These are phyloP conservation scores for Cercospora zeina DNA, from an alignment of 2,329 filamentous ascomycete genomes.

Conservation along the genomic window DNA sequence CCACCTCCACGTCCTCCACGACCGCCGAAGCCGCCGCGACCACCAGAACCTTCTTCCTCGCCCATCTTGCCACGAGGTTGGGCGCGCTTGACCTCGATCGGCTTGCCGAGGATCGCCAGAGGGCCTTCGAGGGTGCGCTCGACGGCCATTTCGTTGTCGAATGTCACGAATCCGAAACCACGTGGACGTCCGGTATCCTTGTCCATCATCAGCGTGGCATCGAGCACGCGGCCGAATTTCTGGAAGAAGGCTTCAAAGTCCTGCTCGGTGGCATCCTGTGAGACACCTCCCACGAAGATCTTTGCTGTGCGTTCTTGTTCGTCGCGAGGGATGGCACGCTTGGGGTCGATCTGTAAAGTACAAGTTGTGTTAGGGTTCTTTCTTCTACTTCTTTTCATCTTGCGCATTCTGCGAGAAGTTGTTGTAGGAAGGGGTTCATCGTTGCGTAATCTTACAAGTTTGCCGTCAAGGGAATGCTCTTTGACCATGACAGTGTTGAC, in stretches of 20 bases:
- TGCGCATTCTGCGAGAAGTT: conserved; percentile 1
- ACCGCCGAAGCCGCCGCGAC: conserved; percentile 37
- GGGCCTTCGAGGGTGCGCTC: conserved; percentile 83
- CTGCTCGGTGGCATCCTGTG: conserved; percentile 92
- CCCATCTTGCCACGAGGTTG: conserved; percentile 92
- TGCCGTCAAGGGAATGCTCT: conserved; percentile 95
- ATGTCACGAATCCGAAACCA: conserved; percentile 97
- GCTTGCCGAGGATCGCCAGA: conserved; percentile 90
- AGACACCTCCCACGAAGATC: conserved; percentile 97
- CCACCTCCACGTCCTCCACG: conserved; percentile 31
- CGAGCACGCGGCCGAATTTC: conserved; percentile 92
- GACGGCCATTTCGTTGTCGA: conserved; percentile 92
- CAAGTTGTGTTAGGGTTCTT: conserved; percentile 14
- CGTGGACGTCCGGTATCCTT: conserved; percentile 97
- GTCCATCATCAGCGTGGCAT: conserved; percentile 99
- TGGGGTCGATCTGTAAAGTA: conserved; percentile 82
- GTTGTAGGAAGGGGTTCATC: neutral
- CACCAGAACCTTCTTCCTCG: conserved; percentile 70
- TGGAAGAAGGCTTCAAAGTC: conserved; percentile 97
- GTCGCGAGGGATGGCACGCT: conserved; percentile 93
- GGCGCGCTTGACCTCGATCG: conserved; percentile 97
- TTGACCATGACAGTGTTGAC: conserved; percentile 99
- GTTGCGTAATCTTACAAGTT: conserved; percentile 71
- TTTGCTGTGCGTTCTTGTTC: conserved; percentile 98
- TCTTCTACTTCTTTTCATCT: conserved; percentile 19